phyloP scores from a whole-genome alignment of 2,329 filamentous ascomycete species.

The Trichoderma aggressivum region DNA sequence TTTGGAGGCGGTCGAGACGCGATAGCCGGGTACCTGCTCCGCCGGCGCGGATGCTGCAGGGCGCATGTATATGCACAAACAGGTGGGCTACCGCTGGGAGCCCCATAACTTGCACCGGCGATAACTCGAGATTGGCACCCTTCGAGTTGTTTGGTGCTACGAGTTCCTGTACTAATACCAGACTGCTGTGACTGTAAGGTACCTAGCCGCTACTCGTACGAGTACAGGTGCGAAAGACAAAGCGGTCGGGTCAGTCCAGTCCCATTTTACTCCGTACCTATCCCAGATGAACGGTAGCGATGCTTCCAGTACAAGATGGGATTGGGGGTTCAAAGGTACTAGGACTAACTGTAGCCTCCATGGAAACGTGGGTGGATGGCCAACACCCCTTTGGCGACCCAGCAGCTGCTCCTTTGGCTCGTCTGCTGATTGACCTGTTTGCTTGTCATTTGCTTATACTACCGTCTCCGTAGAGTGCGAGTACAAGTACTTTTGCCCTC shows the following conservation, averaged over 20 bases:
- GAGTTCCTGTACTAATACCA: no score
- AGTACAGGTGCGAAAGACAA: no score
- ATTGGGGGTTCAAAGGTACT: neutral
- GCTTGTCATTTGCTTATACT: neutral
- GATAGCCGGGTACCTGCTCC: constrained; percentile 16
- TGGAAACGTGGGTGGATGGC: neutral
- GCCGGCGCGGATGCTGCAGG: neutral
- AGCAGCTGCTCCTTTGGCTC: neutral
- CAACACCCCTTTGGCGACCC: neutral
- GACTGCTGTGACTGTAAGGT: neutral
- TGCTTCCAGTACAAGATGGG: neutral
- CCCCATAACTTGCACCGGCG: neutral
- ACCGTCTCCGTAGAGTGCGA: no score
- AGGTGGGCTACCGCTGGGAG: neutral
- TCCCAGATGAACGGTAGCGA: constrained; percentile 12
- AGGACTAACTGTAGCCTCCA: no score
- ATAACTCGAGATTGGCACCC: neutral
- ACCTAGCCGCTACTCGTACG: neutral
- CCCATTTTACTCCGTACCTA: neutral
- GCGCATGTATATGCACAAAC: neutral
- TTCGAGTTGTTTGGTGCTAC: neutral
- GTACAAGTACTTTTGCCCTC: neutral
- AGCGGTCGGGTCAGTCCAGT: no score
- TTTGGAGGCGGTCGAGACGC: constrained; percentile 9
- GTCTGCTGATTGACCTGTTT: neutral